Evolutionary conservation across 805 yeast species (phyloP), one percentile per base, ranked within the genome.

Genomic region (Zygosaccharomyces pseudorouxii): DNA sequence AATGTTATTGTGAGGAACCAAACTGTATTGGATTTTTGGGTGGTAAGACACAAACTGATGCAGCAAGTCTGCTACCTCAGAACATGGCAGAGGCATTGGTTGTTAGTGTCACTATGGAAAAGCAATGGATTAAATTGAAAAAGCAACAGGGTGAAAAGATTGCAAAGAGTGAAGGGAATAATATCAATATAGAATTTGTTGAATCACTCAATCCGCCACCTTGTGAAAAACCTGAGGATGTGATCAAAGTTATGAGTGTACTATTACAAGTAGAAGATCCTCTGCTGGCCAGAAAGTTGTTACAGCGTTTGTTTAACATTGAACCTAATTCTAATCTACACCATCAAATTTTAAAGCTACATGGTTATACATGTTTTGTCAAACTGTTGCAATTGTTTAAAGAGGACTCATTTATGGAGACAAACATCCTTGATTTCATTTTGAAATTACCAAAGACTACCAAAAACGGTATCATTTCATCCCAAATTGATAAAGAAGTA

Each of bases 31-130:
- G 97, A 29, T 84, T 85, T 55, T 80, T 92, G 73, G 99, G 98
- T 55, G 99, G 99, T 42, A 90, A 89, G 67, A 92, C 96, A 2
- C 99, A 93, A 70, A 89, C 98, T 1, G 96, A 89, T 57, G 86
- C 92, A 28, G 92, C 92, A 0, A 76, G 87, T 35, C 70, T 88
- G 49, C 74, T 92, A 43, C 97, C 98, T 2, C 92, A 87, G 53
- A 78, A 81, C 20, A 76, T 86, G 30, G 81, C 93, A 8, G 95
- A 86, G 53, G 97, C 97, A 0, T 74, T 93, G 41, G 96, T 96
- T 16, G 84, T 90, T 8, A 72, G 78, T 11, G 71, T 78, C 1
- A 75, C 75, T 22, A 81, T 80, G 53, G 96, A 88, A 62, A 84
- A 81, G 59, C 80, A 74, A 48, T 85, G 90, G 83, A 68, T 86